Evolutionary conservation across 176 grass and related monocot species (phyloP), one percentile per base, ranked within the genome.

Genomic region (Areca catechu): DNA sequence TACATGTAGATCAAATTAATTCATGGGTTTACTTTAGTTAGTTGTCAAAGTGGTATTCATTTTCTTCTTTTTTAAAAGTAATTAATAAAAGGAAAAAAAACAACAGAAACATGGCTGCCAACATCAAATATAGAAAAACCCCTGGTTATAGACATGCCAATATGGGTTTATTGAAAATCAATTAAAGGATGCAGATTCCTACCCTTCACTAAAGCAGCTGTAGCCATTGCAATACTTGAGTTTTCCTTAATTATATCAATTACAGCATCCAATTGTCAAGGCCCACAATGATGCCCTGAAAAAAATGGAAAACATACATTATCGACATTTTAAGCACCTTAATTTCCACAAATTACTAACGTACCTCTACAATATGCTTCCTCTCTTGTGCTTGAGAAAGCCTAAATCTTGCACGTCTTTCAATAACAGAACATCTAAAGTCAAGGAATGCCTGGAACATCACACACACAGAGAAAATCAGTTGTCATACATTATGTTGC

Each of bases 361-460:
- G 71, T 80, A 97, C 92, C 92, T 97, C 86, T n/a, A 97, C 72
- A 17, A 97, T 97, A 77, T 97, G 92, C 27, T 88, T 88, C 67
- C 86, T 81, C 70, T 91, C 86, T 60, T 85, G 71, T 61, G 86
- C 86, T 60, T 97, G 92, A 56, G 77, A 84, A 79, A 97, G 92
- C 80, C 85, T 97, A 85, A 79, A 97, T 76, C 62, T 91, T 72
- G 86, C 83, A 77, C 92, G 92, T 50, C 86, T 91, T 82, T 91
- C 86, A 54, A 97, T 77, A 37, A 97, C 78, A 59, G 86, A 97
- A 62, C 72, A 82, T 74, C 92, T 84, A 57, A 97, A 97, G 65
- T 97, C 80, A 75, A 97, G 60, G 72, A 97, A 97, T 4, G 78
- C 86, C 92, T 97, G 66, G 60, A 60, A 62, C 22, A 80, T 12